Evolutionary conservation across 805 yeast species (phyloP).

Genomic region (Candida vartiovaarae): DNA sequence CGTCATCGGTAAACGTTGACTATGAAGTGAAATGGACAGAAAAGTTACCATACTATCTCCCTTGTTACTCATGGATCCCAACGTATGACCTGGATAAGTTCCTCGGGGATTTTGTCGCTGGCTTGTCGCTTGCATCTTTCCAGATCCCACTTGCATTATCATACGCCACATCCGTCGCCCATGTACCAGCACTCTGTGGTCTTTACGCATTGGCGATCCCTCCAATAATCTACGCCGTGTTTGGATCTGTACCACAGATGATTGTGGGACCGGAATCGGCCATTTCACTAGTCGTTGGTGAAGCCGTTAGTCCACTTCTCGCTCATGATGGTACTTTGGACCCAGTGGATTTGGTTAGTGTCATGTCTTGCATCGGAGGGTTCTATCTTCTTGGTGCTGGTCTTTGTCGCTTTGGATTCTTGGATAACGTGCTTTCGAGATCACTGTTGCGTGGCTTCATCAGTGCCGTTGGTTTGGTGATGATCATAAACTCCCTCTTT

Average conservation of each 20-base stretch:
- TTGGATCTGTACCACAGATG: slow-evolving; percentile 86
- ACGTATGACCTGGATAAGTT: slow-evolving; percentile 35
- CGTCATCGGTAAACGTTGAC: slow-evolving; percentile 7
- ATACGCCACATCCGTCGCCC: slow-evolving; percentile 78
- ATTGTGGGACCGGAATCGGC: slow-evolving; percentile 93
- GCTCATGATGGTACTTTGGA: slow-evolving; percentile 36
- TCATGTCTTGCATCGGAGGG: slow-evolving; percentile 72
- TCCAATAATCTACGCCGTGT: slow-evolving; percentile 66
- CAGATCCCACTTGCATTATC: slow-evolving; percentile 76
- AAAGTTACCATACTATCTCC: slow-evolving; percentile 54
- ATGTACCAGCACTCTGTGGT: slow-evolving; percentile 76
- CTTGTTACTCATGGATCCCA: slow-evolving; percentile 62
- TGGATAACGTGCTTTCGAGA: slow-evolving; percentile 73
- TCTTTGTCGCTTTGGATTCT: slow-evolving; percentile 74
- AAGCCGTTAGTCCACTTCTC: slow-evolving; percentile 53
- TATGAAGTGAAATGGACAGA: slow-evolving; percentile 14
- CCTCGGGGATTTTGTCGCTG: slow-evolving; percentile 69
- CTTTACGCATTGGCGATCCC: slow-evolving; percentile 69
- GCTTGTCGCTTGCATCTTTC: slow-evolving; percentile 81
- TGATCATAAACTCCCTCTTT: slow-evolving; percentile 70
- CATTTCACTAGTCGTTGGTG: slow-evolving; percentile 76
- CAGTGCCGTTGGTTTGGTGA: slow-evolving; percentile 77
- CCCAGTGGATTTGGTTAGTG: slow-evolving; percentile 53
- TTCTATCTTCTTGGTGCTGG: slow-evolving; percentile 67
- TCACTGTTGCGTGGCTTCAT: slow-evolving; percentile 77